Evolutionary conservation across 1,139 yeast species (phyloP), one percentile per base, ranked within the genome.

Genomic region (Debaryomyces singareniensis): DNA sequence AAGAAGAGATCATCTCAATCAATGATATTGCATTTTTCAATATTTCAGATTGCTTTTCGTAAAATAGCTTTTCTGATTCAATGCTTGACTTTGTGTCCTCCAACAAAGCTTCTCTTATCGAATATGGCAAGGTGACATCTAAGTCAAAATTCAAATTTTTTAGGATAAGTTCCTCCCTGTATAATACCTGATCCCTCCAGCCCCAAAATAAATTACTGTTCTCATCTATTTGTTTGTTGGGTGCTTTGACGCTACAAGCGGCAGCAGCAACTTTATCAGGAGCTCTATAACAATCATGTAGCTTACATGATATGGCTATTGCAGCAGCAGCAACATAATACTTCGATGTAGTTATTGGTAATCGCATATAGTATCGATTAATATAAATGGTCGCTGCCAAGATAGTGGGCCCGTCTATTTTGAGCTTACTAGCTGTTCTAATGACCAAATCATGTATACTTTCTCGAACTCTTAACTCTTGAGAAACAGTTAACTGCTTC

Each of bases 251-350:
- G 15, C 45, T 49, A 34, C 70, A 60, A 1, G 63, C 67, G 4
- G 51, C 44, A 37, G 65, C 42, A 4, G 72, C 71, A 5, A 67
- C 61, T 37, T 58, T 63, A 35, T 64, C 71, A 2, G 71, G 71
- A 15, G 55, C 62, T 24, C 72, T 39, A 37, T 64, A 66, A 11
- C 58, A 62, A 33, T 67, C 73, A 38, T 66, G 52, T 22, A 67
- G 49, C 43, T 67, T 67, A 38, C 69, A 58, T 12, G 68, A 54
- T 13, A 67, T 63, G 26, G 69, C 59, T 12, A 66, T 38, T 2
- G 72, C 72, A 3, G 71, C 71, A 38, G 63, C 55, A 2, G 70
- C 71, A 20, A 66, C 70, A 37, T 50, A 67, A 47, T 67, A 66
- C 37, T 66, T 66, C 29, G 71, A 66, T 7, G 62, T 53, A 13